Percentiles rank a stretch among this genome's conserved stretches.
Evolutionary conservation across 2,329 filamentous ascomycete species (phyloP).

Genomic region (Pseudophaeomoniella oleicola): DNA sequence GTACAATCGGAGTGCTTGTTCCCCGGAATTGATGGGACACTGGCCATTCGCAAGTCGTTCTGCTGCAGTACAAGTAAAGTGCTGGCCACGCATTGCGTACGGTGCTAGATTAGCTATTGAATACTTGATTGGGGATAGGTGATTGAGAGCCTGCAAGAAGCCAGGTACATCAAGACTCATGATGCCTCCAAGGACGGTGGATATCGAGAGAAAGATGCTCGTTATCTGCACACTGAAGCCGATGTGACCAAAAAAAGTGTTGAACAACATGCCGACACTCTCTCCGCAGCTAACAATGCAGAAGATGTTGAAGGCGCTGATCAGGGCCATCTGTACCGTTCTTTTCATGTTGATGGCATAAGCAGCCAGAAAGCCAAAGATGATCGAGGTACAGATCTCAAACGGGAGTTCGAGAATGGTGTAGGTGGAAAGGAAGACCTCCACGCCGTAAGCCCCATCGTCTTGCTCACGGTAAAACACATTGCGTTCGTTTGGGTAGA

Average conservation of each 20-base stretch:
- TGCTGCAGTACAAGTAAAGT: slow-evolving; percentile 47
- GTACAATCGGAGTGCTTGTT: slow-evolving; percentile 54
- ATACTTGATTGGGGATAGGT: slow-evolving; percentile 58
- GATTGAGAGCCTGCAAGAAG: slow-evolving; percentile 54
- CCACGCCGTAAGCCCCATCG: slow-evolving; percentile 56
- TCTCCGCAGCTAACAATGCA: slow-evolving; percentile 62
- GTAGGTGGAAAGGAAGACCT: slow-evolving; percentile 58
- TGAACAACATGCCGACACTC: slow-evolving; percentile 65
- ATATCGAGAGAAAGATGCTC: slow-evolving; percentile 53
- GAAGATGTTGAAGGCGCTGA: slow-evolving; percentile 54
- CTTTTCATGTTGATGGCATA: slow-evolving; percentile 52
- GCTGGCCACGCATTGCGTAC: slow-evolving; percentile 45
- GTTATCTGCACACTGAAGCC: slow-evolving; percentile 65
- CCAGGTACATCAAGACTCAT: slow-evolving; percentile 55
- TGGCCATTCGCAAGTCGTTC: slow-evolving; percentile 45
- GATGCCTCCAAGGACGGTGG: slow-evolving; percentile 56
- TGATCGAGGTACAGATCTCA: slow-evolving; percentile 48
- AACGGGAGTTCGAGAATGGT: slow-evolving; percentile 58
- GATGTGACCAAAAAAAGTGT: slow-evolving; percentile 59
- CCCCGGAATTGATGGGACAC: slow-evolving; percentile 52
- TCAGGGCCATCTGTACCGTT: slow-evolving; percentile 51
- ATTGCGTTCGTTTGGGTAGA: slow-evolving; percentile 57
- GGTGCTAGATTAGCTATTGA: slow-evolving; percentile 51
- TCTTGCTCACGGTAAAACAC: slow-evolving; percentile 67
- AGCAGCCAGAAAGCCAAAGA: slow-evolving; percentile 51